phyloP scores from a whole-genome alignment of 2,329 filamentous ascomycete species.

The Trichoderma afroharzianum region DNA sequence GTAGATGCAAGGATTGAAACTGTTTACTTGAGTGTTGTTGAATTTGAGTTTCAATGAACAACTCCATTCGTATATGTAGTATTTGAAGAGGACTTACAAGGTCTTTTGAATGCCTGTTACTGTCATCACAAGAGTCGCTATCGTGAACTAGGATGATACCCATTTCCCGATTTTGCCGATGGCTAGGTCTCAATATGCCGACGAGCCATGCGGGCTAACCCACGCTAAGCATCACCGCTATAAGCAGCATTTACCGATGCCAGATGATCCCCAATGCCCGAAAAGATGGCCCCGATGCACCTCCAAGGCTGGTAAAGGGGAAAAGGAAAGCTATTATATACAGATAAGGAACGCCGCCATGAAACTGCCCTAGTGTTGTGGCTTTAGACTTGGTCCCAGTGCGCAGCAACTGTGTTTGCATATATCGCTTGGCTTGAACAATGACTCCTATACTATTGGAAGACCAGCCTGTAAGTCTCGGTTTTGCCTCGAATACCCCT shows the following conservation, averaged over 20 bases:
- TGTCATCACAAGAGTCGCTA: neutral
- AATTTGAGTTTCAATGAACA: neutral
- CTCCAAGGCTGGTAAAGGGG: neutral
- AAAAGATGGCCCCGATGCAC: neutral
- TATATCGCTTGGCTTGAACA: neutral
- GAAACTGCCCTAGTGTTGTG: neutral
- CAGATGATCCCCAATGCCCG: neutral
- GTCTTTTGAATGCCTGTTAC: constrained; percentile 1
- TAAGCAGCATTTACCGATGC: neutral
- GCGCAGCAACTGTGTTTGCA: neutral
- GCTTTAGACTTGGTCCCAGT: neutral
- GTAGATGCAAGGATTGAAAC: neutral
- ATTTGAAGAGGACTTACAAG: neutral
- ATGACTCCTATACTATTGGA: constrained; percentile 4
- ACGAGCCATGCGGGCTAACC: neutral
- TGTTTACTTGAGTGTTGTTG: neutral
- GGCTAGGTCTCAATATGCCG: neutral
- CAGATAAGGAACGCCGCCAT: constrained; percentile 4
- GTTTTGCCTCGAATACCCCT: neutral
- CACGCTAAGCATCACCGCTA: neutral
- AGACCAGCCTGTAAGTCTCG: neutral
- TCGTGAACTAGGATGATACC: neutral
- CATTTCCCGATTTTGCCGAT: constrained; percentile 8
- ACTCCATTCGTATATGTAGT: neutral
- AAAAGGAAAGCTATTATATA: neutral